phyloP scores from a whole-genome alignment of 139 green algal species.

The Micractinium conductrix region DNA sequence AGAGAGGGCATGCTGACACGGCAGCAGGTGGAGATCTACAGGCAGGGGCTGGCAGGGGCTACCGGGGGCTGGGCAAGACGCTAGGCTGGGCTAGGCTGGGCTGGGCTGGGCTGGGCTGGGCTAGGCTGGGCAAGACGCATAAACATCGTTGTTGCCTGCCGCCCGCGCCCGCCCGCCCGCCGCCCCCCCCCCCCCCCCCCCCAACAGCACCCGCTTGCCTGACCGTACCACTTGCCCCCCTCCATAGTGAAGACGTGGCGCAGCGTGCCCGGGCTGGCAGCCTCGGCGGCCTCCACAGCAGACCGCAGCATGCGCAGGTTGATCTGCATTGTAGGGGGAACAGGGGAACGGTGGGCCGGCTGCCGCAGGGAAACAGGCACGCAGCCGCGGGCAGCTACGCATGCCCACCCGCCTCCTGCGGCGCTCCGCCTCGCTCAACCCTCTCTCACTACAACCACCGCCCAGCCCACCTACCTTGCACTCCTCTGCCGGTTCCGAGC shows the following conservation, averaged over 20 bases:
- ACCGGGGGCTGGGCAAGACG: no score
- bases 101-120: no score
- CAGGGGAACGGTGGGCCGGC: not conserved
- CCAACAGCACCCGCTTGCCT: no score
- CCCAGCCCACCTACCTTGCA: not conserved
- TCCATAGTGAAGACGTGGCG: conserved; percentile 13
- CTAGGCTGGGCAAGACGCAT: no score
- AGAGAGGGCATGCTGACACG: no score
- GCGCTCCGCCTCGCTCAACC: not conserved
- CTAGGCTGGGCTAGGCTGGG: no score
- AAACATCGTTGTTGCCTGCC: no score
- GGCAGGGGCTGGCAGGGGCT: no score
- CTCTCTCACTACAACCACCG: no score
- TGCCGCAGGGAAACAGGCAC: not conserved
- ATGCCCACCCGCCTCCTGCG: not conserved
- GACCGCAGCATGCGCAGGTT: conserved; percentile 19
- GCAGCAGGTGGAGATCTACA: no score
- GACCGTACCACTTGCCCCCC: not conserved
- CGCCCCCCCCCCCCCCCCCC: no score
- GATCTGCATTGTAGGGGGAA: not conserved
- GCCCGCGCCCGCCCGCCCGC: no score
- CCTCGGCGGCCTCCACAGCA: conserved; percentile 17
- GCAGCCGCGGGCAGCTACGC: not conserved
- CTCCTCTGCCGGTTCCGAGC: conserved; percentile 2
- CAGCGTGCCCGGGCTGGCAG: not conserved